Evolutionary conservation across 768 basidiomycete species (phyloP).

Genomic region (Termitomyces sp.): DNA sequence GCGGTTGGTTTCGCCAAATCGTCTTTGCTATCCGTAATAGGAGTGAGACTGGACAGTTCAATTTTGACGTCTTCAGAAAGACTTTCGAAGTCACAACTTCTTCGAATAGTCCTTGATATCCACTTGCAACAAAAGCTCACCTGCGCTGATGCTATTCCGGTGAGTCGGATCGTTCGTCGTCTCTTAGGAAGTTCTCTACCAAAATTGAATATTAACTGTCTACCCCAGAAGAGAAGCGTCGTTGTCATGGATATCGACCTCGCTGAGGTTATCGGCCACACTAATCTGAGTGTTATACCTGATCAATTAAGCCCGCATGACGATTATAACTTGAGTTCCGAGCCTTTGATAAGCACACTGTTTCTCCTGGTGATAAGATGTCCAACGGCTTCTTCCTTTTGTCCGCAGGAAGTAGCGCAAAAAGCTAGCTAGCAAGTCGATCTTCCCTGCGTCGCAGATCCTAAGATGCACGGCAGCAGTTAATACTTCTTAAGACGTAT

Average conservation of each 20-base stretch:
- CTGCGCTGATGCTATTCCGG: not conserved
- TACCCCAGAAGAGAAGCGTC: not conserved
- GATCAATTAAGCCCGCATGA: not conserved
- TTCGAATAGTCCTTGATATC: not conserved
- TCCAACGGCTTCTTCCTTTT: not conserved
- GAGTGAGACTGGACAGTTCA: constrained; percentile 21
- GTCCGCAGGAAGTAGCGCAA: not conserved
- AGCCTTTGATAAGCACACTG: not conserved
- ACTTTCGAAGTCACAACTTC: not conserved
- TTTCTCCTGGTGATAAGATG: not conserved
- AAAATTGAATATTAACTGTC: not conserved
- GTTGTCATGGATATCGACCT: not conserved
- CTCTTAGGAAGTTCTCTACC: too few species aligned
- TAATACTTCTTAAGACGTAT: too few species aligned
- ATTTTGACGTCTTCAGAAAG: constrained; percentile 29
- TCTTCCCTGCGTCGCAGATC: not conserved
- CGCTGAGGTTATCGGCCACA: not conserved
- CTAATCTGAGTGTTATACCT: not conserved
- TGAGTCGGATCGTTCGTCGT: not conserved
- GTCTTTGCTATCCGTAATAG: constrained; percentile 37
- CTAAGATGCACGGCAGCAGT: not conserved
- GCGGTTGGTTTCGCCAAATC: constrained; percentile 33
- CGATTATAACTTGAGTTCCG: not conserved
- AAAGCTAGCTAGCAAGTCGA: not conserved
- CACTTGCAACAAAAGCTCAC: not conserved